These are phyloP conservation scores for Tolypocladium nubicola DNA, from an alignment of 2,329 filamentous ascomycete genomes.

Conservation along the genomic window DNA sequence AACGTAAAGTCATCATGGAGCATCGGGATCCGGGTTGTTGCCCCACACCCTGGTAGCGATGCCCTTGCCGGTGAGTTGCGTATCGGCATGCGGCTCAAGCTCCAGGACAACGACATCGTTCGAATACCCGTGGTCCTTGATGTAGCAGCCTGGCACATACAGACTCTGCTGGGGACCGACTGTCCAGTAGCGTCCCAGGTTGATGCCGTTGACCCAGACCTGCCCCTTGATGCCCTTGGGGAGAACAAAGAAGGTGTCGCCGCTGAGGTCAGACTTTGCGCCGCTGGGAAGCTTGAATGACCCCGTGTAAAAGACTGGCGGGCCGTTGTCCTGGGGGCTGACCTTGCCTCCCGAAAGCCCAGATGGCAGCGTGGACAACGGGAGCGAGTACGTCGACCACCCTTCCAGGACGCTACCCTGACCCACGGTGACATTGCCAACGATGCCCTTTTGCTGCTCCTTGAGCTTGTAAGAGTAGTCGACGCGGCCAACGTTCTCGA, in stretches of 20 bases:
- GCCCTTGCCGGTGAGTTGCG: slow-evolving; percentile 2
- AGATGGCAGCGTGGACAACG: slow-evolving; percentile 1
- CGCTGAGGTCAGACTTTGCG: slow-evolving; percentile 7
- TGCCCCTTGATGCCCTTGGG: slow-evolving; percentile 31
- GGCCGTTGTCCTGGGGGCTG: slow-evolving; percentile 1
- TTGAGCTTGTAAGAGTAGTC: slow-evolving; percentile 30
- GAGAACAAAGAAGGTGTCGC: slow-evolving; percentile 27
- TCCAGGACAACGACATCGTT: slow-evolving; percentile 33
- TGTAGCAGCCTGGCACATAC: slow-evolving; percentile 29
- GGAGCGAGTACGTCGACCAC: slow-evolving; percentile 29
- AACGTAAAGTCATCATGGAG: background rate
- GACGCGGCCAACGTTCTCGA: slow-evolving; percentile 41
- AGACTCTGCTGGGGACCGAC: slow-evolving; percentile 37
- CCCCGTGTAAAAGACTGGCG: slow-evolving; percentile 10
- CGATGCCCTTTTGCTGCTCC: slow-evolving; percentile 36
- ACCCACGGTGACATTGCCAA: slow-evolving; percentile 30
- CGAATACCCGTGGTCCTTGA: slow-evolving; percentile 13
- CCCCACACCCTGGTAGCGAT: slow-evolving; percentile 6
- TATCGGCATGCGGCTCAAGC: slow-evolving; percentile 23
- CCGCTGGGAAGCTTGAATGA: slow-evolving; percentile 13
- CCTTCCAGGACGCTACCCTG: slow-evolving; percentile 13
- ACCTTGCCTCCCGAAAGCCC: background rate
- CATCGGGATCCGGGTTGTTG: slow-evolving; percentile 1
- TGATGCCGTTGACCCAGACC: slow-evolving; percentile 34
- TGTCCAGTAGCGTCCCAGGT: slow-evolving; percentile 35